These are phyloP conservation scores for Colletotrichum euphorbiae DNA, from an alignment of 2,329 filamentous ascomycete species.

Conservation along the genomic window DNA sequence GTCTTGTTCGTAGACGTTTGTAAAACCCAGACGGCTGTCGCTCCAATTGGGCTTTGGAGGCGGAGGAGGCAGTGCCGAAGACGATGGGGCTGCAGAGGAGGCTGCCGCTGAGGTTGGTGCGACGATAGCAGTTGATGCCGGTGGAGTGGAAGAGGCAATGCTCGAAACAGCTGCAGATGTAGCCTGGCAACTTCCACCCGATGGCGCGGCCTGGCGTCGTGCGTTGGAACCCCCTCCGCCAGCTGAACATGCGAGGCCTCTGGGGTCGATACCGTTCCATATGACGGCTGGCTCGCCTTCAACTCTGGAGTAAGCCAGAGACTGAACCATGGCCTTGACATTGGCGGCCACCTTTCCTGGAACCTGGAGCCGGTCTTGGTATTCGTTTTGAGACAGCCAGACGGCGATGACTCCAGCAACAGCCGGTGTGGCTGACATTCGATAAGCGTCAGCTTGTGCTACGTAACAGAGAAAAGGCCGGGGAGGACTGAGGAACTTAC, in stretches of 20 bases:
- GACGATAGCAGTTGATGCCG: not conserved
- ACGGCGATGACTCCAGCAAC: conserved; percentile 28
- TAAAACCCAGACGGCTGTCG: conserved; percentile 6
- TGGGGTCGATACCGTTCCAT: conserved; percentile 31
- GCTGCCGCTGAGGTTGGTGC: not conserved
- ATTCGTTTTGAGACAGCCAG: conserved; percentile 23
- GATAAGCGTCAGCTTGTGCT: no score
- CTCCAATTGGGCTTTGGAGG: conserved; percentile 17
- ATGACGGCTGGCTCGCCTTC: conserved; percentile 4
- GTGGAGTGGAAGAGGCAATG: not conserved
- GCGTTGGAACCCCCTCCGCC: not conserved
- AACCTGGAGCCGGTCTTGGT: conserved; percentile 5
- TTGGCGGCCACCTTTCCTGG: conserved; percentile 16
- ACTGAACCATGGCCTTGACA: conserved; percentile 21
- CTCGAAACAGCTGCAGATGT: conserved; percentile 9
- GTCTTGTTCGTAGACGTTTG: conserved; percentile 17
- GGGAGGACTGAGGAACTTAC: not conserved
- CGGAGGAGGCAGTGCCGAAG: not conserved
- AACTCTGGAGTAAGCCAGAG: conserved; percentile 9
- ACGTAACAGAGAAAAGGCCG: not conserved
- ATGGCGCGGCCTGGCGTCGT: conserved; percentile 4
- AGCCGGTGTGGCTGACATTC: not conserved
- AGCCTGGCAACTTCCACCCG: conserved; percentile 6
- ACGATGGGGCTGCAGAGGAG: not conserved
- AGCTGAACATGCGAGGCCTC: not conserved